Percentiles rank a stretch among this genome's conserved stretches.
phyloP scores from a whole-genome alignment of 2,329 filamentous ascomycete species.

The Aspergillus brasiliensis region DNA sequence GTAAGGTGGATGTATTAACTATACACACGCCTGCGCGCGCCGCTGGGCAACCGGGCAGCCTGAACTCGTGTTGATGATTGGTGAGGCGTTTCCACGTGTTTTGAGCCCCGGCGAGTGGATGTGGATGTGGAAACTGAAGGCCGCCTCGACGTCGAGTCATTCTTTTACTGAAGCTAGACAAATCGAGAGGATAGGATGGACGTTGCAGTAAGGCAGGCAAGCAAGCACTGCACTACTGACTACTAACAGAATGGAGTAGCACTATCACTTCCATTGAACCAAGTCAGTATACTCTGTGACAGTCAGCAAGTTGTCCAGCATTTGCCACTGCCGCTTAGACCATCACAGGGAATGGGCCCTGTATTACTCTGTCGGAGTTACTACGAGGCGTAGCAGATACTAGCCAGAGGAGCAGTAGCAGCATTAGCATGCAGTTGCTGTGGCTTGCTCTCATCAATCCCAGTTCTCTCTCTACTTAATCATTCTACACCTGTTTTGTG shows the following conservation, averaged over 20 bases:
- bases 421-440: not conserved
- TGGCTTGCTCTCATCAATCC: not conserved
- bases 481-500: not conserved
- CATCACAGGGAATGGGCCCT: not conserved
- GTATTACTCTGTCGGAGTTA: not conserved
- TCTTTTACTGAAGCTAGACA: not conserved
- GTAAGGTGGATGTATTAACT: not conserved
- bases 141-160: not conserved
- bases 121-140: not conserved
- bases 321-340: conserved; percentile 5
- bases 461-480: not conserved
- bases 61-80: conserved; percentile 8
- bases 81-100: conserved; percentile 7
- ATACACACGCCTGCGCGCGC: not conserved
- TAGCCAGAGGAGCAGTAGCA: not conserved
- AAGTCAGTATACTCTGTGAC: not conserved
- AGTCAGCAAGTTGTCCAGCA: not conserved
- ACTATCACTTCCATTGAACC: not conserved
- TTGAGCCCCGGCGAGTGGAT: not conserved
- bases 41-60: conserved; percentile 4
- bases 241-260: not conserved
- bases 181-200: not conserved
- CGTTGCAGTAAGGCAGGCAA: not conserved
- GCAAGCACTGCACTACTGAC: not conserved
- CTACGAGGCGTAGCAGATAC: conserved; percentile 4